Base-by-base conservation (phyloP, 345 rosid genomes). In the Populus tremula region DNA sequence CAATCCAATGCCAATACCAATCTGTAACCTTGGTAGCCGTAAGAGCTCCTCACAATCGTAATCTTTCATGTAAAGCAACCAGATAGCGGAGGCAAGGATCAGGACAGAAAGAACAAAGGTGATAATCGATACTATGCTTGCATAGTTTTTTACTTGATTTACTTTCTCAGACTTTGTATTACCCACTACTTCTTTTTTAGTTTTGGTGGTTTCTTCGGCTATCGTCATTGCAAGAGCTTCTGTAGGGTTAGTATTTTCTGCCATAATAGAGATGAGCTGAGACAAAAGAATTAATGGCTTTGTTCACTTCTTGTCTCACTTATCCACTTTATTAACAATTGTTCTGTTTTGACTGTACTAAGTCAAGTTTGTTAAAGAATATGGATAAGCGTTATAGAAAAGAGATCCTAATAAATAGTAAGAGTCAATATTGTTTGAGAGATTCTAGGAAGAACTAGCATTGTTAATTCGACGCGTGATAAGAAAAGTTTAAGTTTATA, bases 1-100 rank as follows among this genome's bases (percentile, higher is more conserved):
- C 75, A 92, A 70, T 1, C 86, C 86, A 3, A 91, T 14, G 47
- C 86, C 86, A 1, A 91, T 79, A 5, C 88, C 85, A 0, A 54
- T 82, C 41, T 90, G 96, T 35, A 90, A 66, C 13, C 73, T 86
- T 8, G 97, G 94, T 38, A 94, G 75, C 62, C 85, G 83, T 74
- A 91, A 69, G 35, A 94, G 84, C 53, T 78, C 78, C 69, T 94
- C 96, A 73, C 98, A 92, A 70, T 89, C 96, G 31, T 88, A 91
- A 84, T 85, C 86, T 72, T 85, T 87, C 94, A 92, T 92, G 89
- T 83, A 90, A 4, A 92, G 77, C 13, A 91, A 82, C 93, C 92
- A 90, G 20, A 87, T 83, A 21, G 81, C 88, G 12, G 86, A 84
- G 16, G 90, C 96, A 2, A 94, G 85, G n/a, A 91, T 66, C 0